Conservation (phyloP, 345 rosid genomes). For the Limnanthes douglasii region DNA sequence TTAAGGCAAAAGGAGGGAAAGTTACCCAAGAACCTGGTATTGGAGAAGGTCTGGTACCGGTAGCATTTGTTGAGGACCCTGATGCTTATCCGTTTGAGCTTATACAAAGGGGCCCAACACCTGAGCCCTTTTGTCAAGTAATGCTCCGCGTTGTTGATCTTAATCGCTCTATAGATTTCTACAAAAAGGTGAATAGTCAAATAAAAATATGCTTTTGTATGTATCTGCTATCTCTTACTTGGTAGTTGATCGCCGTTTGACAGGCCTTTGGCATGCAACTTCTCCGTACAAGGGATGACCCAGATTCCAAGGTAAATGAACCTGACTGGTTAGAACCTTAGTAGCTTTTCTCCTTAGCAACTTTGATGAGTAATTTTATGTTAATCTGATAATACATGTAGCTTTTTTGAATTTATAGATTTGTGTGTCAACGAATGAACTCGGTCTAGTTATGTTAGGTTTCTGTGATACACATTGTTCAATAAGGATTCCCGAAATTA, state of each 20-base stretch:
- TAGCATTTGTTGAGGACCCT: slow-evolving; percentile 92
- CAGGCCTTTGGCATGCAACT: slow-evolving; percentile 99
- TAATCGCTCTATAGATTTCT: slow-evolving; percentile 73
- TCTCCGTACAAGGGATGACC: slow-evolving; percentile 76
- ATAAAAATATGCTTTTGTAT: too few relatives aligned
- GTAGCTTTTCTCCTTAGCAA: too few relatives aligned
- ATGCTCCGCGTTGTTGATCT: slow-evolving; percentile 99
- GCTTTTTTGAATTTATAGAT: too few relatives aligned
- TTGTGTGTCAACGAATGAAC: too few relatives aligned
- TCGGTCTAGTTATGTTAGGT: too few relatives aligned
- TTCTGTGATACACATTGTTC: too few relatives aligned
- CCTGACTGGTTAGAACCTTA: too few relatives aligned
- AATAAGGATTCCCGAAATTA: too few relatives aligned
- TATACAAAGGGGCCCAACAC: slow-evolving; percentile 92
- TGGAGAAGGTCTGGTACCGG: slow-evolving; percentile 79
- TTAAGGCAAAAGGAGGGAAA: slow-evolving; percentile 87
- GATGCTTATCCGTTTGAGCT: slow-evolving; percentile 98
- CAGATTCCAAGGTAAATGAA: slow-evolving; percentile 75
- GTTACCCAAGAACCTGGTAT: slow-evolving; percentile 89
- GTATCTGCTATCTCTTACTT: too few relatives aligned
- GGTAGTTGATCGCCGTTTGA: not conserved
- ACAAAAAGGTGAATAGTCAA: slow-evolving; percentile 67
- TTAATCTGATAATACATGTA: too few relatives aligned
- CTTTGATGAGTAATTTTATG: too few relatives aligned
- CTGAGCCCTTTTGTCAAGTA: slow-evolving; percentile 96